A percentile compares a stretch with the other conserved stretches of the same genome.
Evolutionary conservation across 2,329 filamentous ascomycete genomes (phyloP).

Genomic region (Arachnopeziza araneosa): DNA sequence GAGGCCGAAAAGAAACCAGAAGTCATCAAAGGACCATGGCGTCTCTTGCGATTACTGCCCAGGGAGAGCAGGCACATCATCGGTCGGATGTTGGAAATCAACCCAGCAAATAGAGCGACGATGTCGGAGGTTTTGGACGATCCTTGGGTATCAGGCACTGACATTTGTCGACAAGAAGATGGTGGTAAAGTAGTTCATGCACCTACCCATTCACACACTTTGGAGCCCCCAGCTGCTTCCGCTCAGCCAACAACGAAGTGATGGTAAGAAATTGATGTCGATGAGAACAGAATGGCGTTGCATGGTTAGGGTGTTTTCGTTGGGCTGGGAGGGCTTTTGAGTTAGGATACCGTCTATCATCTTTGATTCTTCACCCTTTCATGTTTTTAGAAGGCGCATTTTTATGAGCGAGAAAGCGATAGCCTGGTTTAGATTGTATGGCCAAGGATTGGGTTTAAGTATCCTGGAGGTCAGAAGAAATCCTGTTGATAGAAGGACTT

Average conservation of each 20-base stretch:
- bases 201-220: slow-evolving; percentile 73
- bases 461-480: not conserved
- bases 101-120: slow-evolving; percentile 75
- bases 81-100: slow-evolving; percentile 83
- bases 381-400: not conserved
- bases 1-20: slow-evolving; percentile 52
- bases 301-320: not conserved
- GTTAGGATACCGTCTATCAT: not conserved
- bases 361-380: not conserved
- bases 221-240: slow-evolving; percentile 62
- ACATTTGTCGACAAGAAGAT: slow-evolving; percentile 81
- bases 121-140: slow-evolving; percentile 84
- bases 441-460: not conserved
- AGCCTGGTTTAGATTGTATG: not conserved
- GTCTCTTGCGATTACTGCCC: slow-evolving; percentile 79
- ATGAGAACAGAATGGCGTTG: not conserved
- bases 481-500: not conserved
- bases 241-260: slow-evolving; percentile 16
- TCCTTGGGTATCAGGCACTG: slow-evolving; percentile 80
- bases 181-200: slow-evolving; percentile 68
- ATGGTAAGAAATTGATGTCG: not conserved
- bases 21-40: slow-evolving; percentile 87
- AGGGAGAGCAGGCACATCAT: slow-evolving; percentile 87
- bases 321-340: not conserved
- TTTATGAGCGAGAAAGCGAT: not conserved